phyloP scores from a whole-genome alignment of 2,329 filamentous ascomycete genomes.

The Zopfia rhizophila region DNA sequence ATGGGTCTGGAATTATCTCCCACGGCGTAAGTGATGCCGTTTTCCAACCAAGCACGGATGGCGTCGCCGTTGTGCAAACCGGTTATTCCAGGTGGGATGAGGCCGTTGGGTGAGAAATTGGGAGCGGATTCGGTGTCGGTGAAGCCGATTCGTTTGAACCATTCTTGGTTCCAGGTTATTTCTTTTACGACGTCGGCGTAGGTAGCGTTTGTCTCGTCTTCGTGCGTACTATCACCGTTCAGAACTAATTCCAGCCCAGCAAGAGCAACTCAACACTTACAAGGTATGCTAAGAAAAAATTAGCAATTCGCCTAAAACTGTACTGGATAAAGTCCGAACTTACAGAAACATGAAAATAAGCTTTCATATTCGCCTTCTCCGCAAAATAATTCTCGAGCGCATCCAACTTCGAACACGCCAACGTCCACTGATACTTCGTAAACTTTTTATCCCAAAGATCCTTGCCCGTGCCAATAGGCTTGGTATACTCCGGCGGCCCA shows the following conservation, averaged over 20 bases:
- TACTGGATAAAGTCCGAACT: constrained; percentile 24
- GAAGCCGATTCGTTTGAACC: constrained; percentile 63
- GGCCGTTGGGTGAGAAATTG: constrained; percentile 62
- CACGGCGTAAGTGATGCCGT: constrained; percentile 66
- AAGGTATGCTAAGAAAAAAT: too few relatives aligned
- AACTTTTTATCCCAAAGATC: constrained; percentile 49
- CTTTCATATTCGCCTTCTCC: constrained; percentile 58
- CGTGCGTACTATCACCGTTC: constrained; percentile 66
- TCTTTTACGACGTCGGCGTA: constrained; percentile 66
- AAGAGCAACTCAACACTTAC: too few relatives aligned
- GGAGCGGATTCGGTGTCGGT: constrained; percentile 49
- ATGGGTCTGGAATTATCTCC: constrained; percentile 68
- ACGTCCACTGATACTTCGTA: constrained; percentile 57
- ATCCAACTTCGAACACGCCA: constrained; percentile 60
- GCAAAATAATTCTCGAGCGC: constrained; percentile 62
- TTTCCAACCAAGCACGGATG: constrained; percentile 65
- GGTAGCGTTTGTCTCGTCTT: constrained; percentile 67
- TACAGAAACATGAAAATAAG: constrained; percentile 63
- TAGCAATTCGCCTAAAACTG: too few relatives aligned
- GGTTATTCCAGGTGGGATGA: constrained; percentile 70
- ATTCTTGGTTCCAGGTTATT: constrained; percentile 68
- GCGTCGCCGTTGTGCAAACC: constrained; percentile 71
- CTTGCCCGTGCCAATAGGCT: constrained; percentile 46
- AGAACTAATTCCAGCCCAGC: too few relatives aligned
- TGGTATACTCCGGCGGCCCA: constrained; percentile 57